Conservation (phyloP, 345 rosid genomes). For the Camelina laxa region DNA sequence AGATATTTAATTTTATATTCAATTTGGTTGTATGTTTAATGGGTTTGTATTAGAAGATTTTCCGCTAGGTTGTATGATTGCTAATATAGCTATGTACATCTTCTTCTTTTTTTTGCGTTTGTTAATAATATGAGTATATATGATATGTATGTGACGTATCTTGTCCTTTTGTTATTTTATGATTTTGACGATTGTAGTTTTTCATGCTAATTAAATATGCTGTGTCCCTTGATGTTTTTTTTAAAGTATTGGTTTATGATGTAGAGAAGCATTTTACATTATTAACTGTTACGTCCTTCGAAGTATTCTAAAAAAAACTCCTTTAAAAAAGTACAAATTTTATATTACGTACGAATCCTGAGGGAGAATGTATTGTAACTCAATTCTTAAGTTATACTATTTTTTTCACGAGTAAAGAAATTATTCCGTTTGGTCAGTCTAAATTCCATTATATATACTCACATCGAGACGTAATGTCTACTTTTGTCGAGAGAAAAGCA, state of each 20-base stretch:
- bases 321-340: neutral
- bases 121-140: too few relatives aligned
- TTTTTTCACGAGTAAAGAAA: constrained; percentile 30
- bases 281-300: constrained; percentile 14
- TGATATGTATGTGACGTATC: neutral
- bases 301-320: neutral
- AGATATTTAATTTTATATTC: too few relatives aligned
- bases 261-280: constrained; percentile 6
- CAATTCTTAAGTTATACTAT: constrained; percentile 12
- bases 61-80: too few relatives aligned
- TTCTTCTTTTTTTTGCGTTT: too few relatives aligned
- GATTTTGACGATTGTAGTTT: neutral
- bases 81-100: too few relatives aligned
- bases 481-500: constrained; percentile 36
- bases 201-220: neutral
- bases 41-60: too few relatives aligned
- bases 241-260: neutral
- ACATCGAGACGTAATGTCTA: constrained; percentile 32
- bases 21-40: too few relatives aligned
- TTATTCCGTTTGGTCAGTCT: constrained; percentile 14
- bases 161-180: neutral
- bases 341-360: neutral
- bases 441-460: constrained; percentile 20
- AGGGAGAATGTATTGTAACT: constrained; percentile 28
- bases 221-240: neutral